Evolutionary conservation across 1,139 yeast species (phyloP), one percentile per base, ranked within the genome.

Genomic region (Yamadazyma blattariae): DNA sequence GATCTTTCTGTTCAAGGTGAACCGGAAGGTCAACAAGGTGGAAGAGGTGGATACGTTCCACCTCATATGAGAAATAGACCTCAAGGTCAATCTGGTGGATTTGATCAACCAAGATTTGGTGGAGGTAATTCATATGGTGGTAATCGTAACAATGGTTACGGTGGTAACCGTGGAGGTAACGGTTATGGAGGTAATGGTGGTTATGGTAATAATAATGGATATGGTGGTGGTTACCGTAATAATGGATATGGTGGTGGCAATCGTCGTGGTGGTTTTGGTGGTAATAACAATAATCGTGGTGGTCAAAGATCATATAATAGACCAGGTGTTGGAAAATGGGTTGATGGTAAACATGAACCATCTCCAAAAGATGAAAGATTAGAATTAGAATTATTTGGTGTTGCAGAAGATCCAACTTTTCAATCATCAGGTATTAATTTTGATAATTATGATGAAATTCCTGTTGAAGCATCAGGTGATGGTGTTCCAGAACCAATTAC

Each of bases 401-500:
- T 79, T 35, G 78, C 82, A 33, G 96, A 90, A 37, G 97, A 89
- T 61, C 66, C 88, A 38, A 62, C 64, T 32, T 81, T 82, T 75
- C 96, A 86, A 71, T 82, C 95, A 34, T 86, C 96, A 31, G 99
- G 99, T 73, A 94, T 92, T 68, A 92, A 92, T 73, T 92, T 92
- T 59, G 99, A 92, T 64, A 89, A 88, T 72, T 92, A 94, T 65
- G 98, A 92, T 61, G 97, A 92, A 42, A 92, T 94, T 49, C 98
- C 98, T 44, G 97, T 92, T 48, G 97, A 92, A 67, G 99, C 97
- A 33, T 71, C 96, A 34, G 99, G 99, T 67, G 86, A 84, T 33
- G 79, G 85, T 45, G 96, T 89, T 38, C 98, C 98, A 41, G 97
- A 90, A 56, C 90, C 97, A 46, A 85, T 94, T 53, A 69, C 82